phyloP scores from a whole-genome alignment of 768 basidiomycete genomes.

The Collybia nuda region DNA sequence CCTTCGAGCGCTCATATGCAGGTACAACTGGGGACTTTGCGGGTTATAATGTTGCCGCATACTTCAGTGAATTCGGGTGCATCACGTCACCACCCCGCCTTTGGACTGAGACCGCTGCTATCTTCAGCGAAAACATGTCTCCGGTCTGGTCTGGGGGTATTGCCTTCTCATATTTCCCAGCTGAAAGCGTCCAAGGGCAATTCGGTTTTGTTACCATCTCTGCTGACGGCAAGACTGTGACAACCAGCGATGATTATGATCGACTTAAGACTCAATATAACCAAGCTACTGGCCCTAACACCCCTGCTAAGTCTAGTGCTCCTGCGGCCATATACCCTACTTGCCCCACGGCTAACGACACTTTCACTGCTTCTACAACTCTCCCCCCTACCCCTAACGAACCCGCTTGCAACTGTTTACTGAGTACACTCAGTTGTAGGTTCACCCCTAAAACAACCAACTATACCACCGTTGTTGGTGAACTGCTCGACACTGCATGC shows the following conservation, averaged over 20 bases:
- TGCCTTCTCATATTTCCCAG: conserved; percentile 90
- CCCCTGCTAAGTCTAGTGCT: conserved; percentile 44
- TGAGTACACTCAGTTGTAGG: conserved; percentile 65
- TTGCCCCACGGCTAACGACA: conserved; percentile 65
- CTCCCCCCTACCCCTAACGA: conserved; percentile 86
- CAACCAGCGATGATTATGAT: conserved; percentile 65
- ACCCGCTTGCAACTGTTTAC: conserved; percentile 76
- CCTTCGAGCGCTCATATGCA: conserved; percentile 56
- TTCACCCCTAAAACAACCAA: conserved; percentile 67
- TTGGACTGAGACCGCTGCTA: conserved; percentile 77
- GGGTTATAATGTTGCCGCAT: conserved; percentile 75
- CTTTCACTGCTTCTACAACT: conserved; percentile 61
- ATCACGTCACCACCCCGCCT: conserved; percentile 58
- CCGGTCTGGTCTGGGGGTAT: conserved; percentile 86
- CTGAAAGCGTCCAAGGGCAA: conserved; percentile 63
- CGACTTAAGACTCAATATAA: conserved; percentile 63
- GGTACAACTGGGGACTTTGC: conserved; percentile 53
- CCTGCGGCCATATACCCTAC: conserved; percentile 51
- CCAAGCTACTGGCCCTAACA: conserved; percentile 56
- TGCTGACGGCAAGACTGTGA: conserved; percentile 62
- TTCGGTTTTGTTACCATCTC: conserved; percentile 88
- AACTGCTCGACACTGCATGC: conserved; percentile 69
- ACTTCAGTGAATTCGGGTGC: conserved; percentile 90
- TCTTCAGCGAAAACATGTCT: conserved; percentile 74
- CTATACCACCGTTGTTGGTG: conserved; percentile 58